Evolutionary conservation across 768 basidiomycete genomes (phyloP), one percentile per base, ranked within the genome.

Genomic region (Russula griseocarnosa): DNA sequence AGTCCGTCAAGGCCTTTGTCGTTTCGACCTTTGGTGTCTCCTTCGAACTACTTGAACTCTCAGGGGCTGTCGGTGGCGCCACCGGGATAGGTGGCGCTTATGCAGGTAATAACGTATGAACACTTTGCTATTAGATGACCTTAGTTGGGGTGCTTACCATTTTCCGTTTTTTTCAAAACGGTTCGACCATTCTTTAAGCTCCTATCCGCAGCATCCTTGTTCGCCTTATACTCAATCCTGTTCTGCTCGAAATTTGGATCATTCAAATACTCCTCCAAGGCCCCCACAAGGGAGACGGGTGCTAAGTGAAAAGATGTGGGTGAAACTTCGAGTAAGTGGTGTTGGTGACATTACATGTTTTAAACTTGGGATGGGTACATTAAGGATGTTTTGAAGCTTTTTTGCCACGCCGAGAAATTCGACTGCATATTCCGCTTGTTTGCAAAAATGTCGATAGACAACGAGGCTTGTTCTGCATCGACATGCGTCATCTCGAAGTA

Each of bases 211-310:
- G 83, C 79, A 6, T 80, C 82, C 74, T 91, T 92, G 73, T 86
- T 92, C 26, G 86, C 79, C 75, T 83, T 94, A 77, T 99, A 98
- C 71, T 98, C 97, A 10, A 88, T 77, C 66, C 96, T 79, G 74
- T 98, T 98, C 75, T 92, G 87, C 74, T 98, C 97, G 69, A 99
- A 99, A 71, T 94, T 94, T 26, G 95, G 91, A 74, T 99, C 97
- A 61, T 92, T 87, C 56, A 99, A 81, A 73, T 98, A 99, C 71
- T 98, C 96, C 73, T 98, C 90, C 34, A 99, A 81, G 22, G 97
- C 86, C 40, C 87, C 87, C 7, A 91, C 96, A n/a, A 99, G 80
- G 0, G 92, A 94, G 13, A 97, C 89, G 6, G 97, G 97, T 0
- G 97, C 94, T 95, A 32, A 1, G 24, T 22, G 28, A 60, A 30